Conservation (phyloP, 106 monocot species). For the Dioscorea alata region DNA sequence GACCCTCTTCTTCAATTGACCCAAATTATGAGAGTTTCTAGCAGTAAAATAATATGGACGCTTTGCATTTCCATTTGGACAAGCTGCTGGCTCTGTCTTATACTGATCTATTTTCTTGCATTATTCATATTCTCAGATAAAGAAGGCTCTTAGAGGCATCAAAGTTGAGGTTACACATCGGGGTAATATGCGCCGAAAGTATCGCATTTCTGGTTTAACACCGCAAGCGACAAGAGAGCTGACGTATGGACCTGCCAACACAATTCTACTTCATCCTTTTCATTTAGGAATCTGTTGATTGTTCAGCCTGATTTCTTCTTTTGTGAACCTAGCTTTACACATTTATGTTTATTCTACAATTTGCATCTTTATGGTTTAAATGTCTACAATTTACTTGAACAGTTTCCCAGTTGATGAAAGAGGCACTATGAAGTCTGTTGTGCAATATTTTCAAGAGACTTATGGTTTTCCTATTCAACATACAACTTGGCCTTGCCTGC, state of each 20-base stretch:
- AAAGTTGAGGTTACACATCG: constrained; percentile 85
- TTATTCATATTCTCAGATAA: constrained; percentile 33
- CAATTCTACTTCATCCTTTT: not conserved
- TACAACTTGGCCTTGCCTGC: constrained; percentile 71
- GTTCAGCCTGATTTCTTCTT: not conserved
- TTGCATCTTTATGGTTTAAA: not conserved
- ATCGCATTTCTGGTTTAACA: constrained; percentile 78
- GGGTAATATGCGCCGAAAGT: constrained; percentile 78
- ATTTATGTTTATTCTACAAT: too few species aligned
- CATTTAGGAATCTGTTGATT: not conserved
- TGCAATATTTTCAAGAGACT: constrained; percentile 76
- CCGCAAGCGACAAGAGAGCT: constrained; percentile 77
- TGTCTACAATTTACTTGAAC: not conserved
- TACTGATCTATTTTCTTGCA: too few species aligned
- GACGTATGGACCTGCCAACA: constrained; percentile 30
- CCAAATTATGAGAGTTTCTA: too few species aligned
- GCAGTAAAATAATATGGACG: too few species aligned
- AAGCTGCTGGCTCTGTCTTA: too few species aligned
- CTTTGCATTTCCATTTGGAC: too few species aligned
- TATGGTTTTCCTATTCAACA: constrained; percentile 82
- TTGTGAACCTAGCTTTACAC: not conserved
- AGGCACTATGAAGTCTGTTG: constrained; percentile 82
- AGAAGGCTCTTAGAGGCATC: constrained; percentile 78
- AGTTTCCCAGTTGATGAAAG: constrained; percentile 81
- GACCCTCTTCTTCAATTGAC: too few species aligned